Conservation (phyloP, 164 flowering plant species). For the Cinnamomum chago region DNA sequence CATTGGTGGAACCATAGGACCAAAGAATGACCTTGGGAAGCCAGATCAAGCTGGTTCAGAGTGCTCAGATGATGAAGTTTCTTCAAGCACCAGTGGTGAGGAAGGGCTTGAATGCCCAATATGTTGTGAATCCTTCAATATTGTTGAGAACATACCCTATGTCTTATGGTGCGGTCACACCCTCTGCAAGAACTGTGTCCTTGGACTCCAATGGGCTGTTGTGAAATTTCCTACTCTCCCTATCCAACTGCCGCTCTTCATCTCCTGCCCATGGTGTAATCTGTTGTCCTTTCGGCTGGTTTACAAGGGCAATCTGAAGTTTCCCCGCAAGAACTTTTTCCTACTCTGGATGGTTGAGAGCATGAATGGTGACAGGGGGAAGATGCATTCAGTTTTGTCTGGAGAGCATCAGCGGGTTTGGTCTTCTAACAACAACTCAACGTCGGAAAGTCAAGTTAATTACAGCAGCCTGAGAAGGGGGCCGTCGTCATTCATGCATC, state of each 20-base stretch:
- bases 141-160: constrained; percentile 95
- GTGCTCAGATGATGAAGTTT: constrained; percentile 77
- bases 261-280: constrained; percentile 96
- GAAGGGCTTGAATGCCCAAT: constrained; percentile 92
- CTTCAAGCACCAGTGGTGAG: constrained; percentile 50
- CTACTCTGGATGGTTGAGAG: constrained; percentile 96
- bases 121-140: constrained; percentile 94
- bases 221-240: constrained; percentile 72
- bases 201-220: constrained; percentile 83
- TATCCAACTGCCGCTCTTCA: constrained; percentile 84
- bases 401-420: constrained; percentile 40
- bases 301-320: constrained; percentile 66
- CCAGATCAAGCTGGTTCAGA: constrained; percentile 34
- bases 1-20: constrained; percentile 45
- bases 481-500: constrained; percentile 21
- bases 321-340: constrained; percentile 89
- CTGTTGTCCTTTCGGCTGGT: constrained; percentile 68
- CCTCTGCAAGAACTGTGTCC: constrained; percentile 81
- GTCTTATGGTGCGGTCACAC: constrained; percentile 99
- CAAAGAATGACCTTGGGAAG: constrained; percentile 27
- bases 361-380: constrained; percentile 75
- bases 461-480: constrained; percentile 26
- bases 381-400: constrained; percentile 32
- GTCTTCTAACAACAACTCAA: constrained; percentile 27
- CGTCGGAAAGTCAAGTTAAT: constrained; percentile 25